Evolutionary conservation across 345 rosid species (phyloP).

Genomic region (Ricinus communis): DNA sequence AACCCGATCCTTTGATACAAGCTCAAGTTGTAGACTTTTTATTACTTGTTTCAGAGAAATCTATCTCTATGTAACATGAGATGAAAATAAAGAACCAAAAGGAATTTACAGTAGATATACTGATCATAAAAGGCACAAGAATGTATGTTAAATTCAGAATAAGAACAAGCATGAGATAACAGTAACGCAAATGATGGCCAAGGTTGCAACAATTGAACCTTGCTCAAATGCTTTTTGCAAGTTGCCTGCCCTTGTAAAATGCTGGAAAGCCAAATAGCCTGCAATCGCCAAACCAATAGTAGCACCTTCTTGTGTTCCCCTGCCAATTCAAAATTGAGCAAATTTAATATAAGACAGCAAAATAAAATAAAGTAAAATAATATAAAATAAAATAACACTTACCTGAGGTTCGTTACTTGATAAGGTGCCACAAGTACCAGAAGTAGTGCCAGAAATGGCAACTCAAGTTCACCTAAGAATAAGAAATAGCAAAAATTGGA

Average conservation of each 20-base stretch:
- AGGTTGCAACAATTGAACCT: constrained; percentile 75
- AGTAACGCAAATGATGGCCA: constrained; percentile 54
- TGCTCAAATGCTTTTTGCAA: constrained; percentile 68
- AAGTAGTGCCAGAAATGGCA: constrained; percentile 72
- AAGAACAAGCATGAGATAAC: constrained; percentile 49
- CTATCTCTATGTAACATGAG: not conserved
- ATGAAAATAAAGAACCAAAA: not conserved
- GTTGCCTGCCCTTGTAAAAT: constrained; percentile 70
- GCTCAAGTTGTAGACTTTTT: constrained; percentile 1
- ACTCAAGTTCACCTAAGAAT: constrained; percentile 76
- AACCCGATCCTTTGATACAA: not conserved
- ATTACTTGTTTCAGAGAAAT: not conserved
- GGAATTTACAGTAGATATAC: no score
- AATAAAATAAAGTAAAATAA: no score
- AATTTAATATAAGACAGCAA: not conserved
- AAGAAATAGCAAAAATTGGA: constrained; percentile 6
- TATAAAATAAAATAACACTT: no score
- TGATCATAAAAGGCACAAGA: constrained; percentile 8
- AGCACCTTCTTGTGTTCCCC: constrained; percentile 74
- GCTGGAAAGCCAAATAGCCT: constrained; percentile 82
- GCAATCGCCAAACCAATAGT: constrained; percentile 57
- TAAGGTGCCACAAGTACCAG: constrained; percentile 69
- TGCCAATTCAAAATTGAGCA: constrained; percentile 31
- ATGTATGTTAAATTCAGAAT: constrained; percentile 29
- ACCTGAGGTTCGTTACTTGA: constrained; percentile 69